A percentile compares a stretch with the other conserved stretches of the same genome.
These are phyloP conservation scores for Nannizziopsis arthrosporioides DNA, from an alignment of 2,329 filamentous ascomycete species.

Conservation along the genomic window DNA sequence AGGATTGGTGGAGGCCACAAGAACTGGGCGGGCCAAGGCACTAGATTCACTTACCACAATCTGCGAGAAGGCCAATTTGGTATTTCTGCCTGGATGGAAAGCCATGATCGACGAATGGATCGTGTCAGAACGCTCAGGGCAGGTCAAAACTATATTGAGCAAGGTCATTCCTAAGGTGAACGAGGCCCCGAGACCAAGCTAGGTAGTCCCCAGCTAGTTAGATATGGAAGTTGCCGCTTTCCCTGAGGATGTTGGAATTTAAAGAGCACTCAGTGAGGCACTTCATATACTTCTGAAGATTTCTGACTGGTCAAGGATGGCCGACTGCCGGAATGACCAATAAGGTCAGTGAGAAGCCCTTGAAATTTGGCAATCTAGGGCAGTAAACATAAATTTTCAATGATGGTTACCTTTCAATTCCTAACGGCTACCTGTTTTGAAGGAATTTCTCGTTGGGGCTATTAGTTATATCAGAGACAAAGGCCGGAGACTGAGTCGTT, in stretches of 20 bases:
- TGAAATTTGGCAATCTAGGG: too few species aligned
- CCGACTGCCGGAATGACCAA: too few species aligned
- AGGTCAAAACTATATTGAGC: slow-evolving; percentile 17
- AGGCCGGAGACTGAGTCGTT: too few species aligned
- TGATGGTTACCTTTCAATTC: too few species aligned
- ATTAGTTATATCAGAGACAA: too few species aligned
- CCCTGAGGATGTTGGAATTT: neutral
- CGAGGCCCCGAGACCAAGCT: neutral
- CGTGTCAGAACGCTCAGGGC: slow-evolving; percentile 29
- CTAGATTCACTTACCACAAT: slow-evolving; percentile 24
- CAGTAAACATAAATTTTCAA: too few species aligned
- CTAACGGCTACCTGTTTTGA: too few species aligned
- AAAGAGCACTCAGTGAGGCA: too few species aligned
- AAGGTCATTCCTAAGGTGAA: neutral
- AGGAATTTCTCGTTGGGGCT: too few species aligned
- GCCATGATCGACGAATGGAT: slow-evolving; percentile 26
- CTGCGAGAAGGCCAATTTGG: slow-evolving; percentile 17
- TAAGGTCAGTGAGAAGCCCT: too few species aligned
- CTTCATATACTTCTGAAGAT: too few species aligned
- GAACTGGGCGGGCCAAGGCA: slow-evolving; percentile 29
- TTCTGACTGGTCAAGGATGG: too few species aligned
- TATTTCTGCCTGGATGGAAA: slow-evolving; percentile 18
- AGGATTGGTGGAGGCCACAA: slow-evolving; percentile 27
- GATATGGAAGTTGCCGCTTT: neutral
- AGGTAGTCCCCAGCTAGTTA: neutral